phyloP scores from a whole-genome alignment of 2,329 filamentous ascomycete genomes.

The Penicillium sp. region DNA sequence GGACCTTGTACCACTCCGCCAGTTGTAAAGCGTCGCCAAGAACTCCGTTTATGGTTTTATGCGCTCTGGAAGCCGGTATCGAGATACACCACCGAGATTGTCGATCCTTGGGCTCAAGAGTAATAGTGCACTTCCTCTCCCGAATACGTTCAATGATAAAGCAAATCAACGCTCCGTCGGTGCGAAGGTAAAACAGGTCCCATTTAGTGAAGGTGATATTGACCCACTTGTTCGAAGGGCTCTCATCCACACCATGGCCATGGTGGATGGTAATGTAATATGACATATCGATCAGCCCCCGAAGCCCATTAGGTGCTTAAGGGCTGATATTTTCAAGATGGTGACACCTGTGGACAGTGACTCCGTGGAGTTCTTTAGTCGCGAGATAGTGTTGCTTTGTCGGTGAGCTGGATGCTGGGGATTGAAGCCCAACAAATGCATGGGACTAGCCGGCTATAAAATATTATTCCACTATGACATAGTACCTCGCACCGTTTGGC shows the following conservation, averaged over 20 bases:
- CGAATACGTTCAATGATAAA: neutral
- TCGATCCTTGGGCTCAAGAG: neutral
- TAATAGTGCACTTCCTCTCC: neutral
- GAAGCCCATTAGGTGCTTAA: neutral
- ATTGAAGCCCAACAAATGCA: neutral
- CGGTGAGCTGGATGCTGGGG: neutral
- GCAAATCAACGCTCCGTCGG: conserved; percentile 2
- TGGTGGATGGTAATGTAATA: conserved; percentile 2
- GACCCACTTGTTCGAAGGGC: neutral
- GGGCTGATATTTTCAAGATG: neutral
- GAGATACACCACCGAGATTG: conserved; percentile 2
- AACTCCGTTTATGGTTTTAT: neutral
- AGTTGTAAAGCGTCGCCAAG: neutral
- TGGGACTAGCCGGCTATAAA: neutral
- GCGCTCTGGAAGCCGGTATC: neutral
- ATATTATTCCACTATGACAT: neutral
- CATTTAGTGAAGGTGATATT: neutral
- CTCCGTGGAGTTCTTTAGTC: neutral
- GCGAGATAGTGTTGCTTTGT: neutral
- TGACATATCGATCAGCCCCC: neutral
- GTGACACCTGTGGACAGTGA: too few relatives aligned
- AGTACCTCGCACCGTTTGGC: neutral
- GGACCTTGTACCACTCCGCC: neutral
- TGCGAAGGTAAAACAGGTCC: neutral
- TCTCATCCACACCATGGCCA: neutral